Conservation (phyloP, 2,329 filamentous ascomycete genomes). For the Ophiocordyceps camponoti-floridani region DNA sequence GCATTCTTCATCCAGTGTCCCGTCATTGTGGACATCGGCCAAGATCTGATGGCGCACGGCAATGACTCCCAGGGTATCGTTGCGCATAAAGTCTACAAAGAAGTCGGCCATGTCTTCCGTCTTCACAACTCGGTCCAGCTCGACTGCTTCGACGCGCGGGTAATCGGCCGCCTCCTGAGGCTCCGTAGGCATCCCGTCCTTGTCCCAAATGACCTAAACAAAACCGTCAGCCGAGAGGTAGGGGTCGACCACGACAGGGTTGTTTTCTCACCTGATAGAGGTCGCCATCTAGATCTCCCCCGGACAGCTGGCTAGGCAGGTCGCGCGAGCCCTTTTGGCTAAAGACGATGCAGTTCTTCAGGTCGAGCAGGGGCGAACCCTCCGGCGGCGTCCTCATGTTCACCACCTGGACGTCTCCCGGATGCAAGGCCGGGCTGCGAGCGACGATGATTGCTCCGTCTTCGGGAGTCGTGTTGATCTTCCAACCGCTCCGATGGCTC, state of each 20-base stretch:
- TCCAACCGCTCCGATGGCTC: constrained; percentile 6
- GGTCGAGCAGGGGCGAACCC: constrained; percentile 38
- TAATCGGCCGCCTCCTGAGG: constrained; percentile 52
- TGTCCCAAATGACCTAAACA: constrained; percentile 58
- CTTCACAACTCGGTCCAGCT: constrained; percentile 43
- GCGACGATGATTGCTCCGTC: constrained; percentile 43
- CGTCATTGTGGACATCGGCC: constrained; percentile 35
- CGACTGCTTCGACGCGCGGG: constrained; percentile 31
- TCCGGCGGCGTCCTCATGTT: constrained; percentile 40
- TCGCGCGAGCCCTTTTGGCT: constrained; percentile 54
- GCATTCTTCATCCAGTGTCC: constrained; percentile 35
- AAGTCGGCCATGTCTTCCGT: constrained; percentile 57
- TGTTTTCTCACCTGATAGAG: constrained; percentile 28
- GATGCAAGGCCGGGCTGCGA: constrained; percentile 64
- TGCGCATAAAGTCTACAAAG: constrained; percentile 62
- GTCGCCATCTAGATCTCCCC: constrained; percentile 74
- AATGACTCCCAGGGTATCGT: constrained; percentile 47
- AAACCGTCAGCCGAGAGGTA: background rate
- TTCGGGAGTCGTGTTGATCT: constrained; percentile 12
- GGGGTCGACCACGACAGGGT: background rate
- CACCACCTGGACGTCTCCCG: constrained; percentile 59
- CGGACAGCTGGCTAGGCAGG: constrained; percentile 60
- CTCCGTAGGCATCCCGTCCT: constrained; percentile 20
- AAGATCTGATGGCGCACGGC: constrained; percentile 45
- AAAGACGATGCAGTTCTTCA: constrained; percentile 65